Base-by-base conservation (phyloP, 768 basidiomycete genomes). In the Boletus subparvulus region DNA sequence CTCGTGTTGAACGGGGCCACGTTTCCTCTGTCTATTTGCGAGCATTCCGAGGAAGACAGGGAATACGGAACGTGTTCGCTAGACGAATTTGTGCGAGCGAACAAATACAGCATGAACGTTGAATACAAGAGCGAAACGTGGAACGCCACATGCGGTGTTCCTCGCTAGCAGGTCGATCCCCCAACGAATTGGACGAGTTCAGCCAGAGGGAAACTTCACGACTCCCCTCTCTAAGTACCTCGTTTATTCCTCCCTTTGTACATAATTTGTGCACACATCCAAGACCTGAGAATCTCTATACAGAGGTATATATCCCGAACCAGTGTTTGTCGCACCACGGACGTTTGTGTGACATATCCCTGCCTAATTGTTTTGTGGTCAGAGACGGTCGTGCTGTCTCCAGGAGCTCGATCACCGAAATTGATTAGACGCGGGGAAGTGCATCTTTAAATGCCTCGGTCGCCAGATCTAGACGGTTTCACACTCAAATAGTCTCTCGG, bases 1-100 rank as follows among this genome's bases (percentile, higher is more conserved):
- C 66, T 79, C 32, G 40, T 77, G 28, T 66, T 79, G 58, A 78
- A 78, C 61, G 71, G 64, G 39, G 69, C 67, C n/a, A 74, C 75
- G 6, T 65, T 75, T 24, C 75, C 78, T 4, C 66, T 79, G 39
- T 55, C 71, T 24, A 63, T 60, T 13, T 78, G 78, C 61, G 54
- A 63, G 14, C 49, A 54, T 61, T 66, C 67, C 3, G 33, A 46
- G 21, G 52, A 58, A 43, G 73, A 77, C 59, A 50, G 44, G 28
- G 41, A 19, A 48, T 67, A 70, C 43, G 78, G 78, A 28, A 70
- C 75, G 13, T 79, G 78, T 50, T 68, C 74, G 35, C 60, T 78
- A 1, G 61, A 52, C 6, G 62, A 63, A 26, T 78, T 79, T 35
- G 66, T 73, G 42, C 47, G 50, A 42, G 63, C 66, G 43, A 71